A percentile compares a stretch with the other conserved stretches of the same genome.
Conservation (phyloP, 441 rosid species). For the Populus hybrid region DNA sequence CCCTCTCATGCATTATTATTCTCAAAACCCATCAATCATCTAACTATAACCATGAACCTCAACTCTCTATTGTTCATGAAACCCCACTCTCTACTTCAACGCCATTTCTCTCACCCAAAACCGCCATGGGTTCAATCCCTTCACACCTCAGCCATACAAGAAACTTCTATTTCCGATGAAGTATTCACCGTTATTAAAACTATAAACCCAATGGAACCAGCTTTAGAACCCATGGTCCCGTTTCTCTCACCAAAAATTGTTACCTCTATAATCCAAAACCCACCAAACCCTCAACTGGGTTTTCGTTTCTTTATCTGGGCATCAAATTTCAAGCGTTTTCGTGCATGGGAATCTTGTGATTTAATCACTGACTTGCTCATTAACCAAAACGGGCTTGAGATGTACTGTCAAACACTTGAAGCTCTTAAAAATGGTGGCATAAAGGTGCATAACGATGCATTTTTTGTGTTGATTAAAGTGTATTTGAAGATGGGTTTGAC, state of each 20-base stretch:
- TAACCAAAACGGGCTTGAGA: constrained; percentile 38
- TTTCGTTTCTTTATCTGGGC: constrained; percentile 90
- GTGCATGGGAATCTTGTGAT: constrained; percentile 28
- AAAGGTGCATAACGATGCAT: constrained; percentile 41
- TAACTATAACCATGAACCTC: not conserved
- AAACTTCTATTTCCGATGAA: constrained; percentile 38
- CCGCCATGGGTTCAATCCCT: constrained; percentile 29
- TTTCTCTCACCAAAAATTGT: constrained; percentile 48
- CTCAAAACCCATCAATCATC: not conserved
- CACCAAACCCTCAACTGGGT: constrained; percentile 40
- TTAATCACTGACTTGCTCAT: constrained; percentile 43
- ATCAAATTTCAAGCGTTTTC: constrained; percentile 45
- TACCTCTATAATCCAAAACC: constrained; percentile 47
- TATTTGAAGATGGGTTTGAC: constrained; percentile 50
- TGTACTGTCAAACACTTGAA: constrained; percentile 58
- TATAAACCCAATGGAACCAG: constrained; percentile 58
- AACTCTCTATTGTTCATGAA: constrained; percentile 32
- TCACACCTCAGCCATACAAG: constrained; percentile 22
- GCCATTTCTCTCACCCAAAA: constrained; percentile 33
- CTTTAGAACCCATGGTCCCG: constrained; percentile 64
- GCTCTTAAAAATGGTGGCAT: constrained; percentile 40
- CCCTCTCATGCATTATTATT: not conserved
- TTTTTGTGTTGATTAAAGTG: constrained; percentile 51
- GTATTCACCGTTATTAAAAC: constrained; percentile 45
- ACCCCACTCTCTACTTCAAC: constrained; percentile 30